Evolutionary conservation across 1,284 basidiomycete species (phyloP).

Genomic region (Pterulicium gracile): DNA sequence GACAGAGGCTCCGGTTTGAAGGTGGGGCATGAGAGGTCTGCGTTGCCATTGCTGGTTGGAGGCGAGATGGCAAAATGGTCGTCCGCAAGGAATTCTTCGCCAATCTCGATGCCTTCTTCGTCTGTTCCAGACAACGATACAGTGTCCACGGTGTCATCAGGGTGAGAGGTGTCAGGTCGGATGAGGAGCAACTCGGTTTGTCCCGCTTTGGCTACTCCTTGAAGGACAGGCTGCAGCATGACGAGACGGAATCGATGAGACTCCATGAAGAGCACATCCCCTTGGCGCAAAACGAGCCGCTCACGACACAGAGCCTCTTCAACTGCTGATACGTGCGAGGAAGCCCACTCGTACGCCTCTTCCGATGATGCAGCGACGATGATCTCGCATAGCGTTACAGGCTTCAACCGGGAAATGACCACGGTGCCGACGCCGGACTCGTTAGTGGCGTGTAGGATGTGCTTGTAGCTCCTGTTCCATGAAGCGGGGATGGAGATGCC

Average conservation of each 20-base stretch:
- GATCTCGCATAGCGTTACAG: background rate
- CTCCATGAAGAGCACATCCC: background rate
- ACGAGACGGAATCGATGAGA: background rate
- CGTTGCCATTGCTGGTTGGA: slow-evolving; percentile 4
- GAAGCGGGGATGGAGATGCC: background rate
- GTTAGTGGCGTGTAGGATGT: background rate
- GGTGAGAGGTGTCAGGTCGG: background rate
- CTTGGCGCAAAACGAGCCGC: background rate
- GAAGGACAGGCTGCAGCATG: slow-evolving; percentile 8
- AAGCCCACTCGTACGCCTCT: background rate
- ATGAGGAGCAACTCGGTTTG: slow-evolving; percentile 1
- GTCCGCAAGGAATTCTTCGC: slow-evolving; percentile 58
- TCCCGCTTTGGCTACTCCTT: slow-evolving; percentile 18
- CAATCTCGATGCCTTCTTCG: slow-evolving; percentile 48
- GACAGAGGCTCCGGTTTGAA: slow-evolving; percentile 21
- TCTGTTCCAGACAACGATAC: slow-evolving; percentile 12
- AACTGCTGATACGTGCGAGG: background rate
- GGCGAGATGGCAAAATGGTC: slow-evolving; percentile 14
- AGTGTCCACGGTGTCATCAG: slow-evolving; percentile 18
- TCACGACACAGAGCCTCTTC: background rate
- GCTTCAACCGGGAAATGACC: slow-evolving; percentile 12
- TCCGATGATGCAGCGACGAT: background rate
- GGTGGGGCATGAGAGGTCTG: slow-evolving; percentile 6
- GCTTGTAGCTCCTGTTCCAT: background rate
- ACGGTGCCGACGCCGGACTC: background rate